phyloP scores from a whole-genome alignment of 306 rosid species.

The Delonix regia region DNA sequence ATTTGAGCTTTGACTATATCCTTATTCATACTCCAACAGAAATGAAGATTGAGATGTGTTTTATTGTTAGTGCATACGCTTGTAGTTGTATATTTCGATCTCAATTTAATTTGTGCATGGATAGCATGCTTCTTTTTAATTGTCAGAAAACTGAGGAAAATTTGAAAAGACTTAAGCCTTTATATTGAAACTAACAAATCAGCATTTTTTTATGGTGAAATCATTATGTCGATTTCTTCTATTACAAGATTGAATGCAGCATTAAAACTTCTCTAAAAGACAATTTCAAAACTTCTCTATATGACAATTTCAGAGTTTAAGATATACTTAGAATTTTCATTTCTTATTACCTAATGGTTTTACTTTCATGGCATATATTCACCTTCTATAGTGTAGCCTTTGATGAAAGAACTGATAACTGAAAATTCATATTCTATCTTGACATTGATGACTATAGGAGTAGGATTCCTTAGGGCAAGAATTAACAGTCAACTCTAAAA shows the following conservation, averaged over 20 bases:
- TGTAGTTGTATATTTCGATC: too few relatives aligned
- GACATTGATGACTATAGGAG: neutral
- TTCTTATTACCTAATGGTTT: neutral
- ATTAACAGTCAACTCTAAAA: slow-evolving; percentile 31
- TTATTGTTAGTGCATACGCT: neutral
- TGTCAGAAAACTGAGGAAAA: too few relatives aligned
- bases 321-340: neutral
- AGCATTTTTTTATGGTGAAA: too few relatives aligned
- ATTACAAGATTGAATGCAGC: too few relatives aligned
- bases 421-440: neutral
- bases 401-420: slow-evolving; percentile 6
- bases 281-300: neutral
- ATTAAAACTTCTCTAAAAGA: neutral
- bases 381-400: neutral
- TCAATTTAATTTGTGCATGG: neutral
- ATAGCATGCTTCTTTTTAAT: slow-evolving; percentile 11
- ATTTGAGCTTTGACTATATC: slow-evolving; percentile 12
- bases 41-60: slow-evolving; percentile 1
- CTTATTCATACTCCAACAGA: slow-evolving; percentile 10
- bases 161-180: too few relatives aligned
- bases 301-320: neutral
- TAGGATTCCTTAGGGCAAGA: slow-evolving; percentile 22
- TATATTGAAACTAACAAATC: too few relatives aligned
- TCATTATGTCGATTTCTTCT: too few relatives aligned
- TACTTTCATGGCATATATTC: neutral